Conservation (phyloP, 768 basidiomycete species). For the Goffeauzyma gilvescens region DNA sequence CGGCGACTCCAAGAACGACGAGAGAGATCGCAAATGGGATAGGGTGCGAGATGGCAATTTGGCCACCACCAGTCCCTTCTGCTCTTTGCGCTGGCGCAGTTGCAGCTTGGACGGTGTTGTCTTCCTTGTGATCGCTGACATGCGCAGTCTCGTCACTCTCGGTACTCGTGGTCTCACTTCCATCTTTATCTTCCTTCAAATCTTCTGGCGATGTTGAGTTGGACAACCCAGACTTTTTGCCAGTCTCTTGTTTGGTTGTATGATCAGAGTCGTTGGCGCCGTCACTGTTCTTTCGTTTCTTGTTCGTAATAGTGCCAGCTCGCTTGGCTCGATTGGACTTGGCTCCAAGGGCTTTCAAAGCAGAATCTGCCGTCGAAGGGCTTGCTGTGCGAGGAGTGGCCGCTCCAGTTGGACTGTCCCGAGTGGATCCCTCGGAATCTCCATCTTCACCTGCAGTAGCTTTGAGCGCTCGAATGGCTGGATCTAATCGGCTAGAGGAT, state of each 20-base stretch:
- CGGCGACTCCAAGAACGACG: conserved; percentile 6
- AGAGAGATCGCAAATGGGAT: conserved; percentile 8
- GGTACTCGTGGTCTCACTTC: conserved; percentile 6
- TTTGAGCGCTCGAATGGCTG: conserved; percentile 24
- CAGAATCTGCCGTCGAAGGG: conserved; percentile 5
- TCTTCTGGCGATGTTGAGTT: background rate
- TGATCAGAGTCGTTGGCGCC: background rate
- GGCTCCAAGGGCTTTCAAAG: conserved; percentile 5
- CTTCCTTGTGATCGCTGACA: background rate
- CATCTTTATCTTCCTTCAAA: conserved; percentile 3
- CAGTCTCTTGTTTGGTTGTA: background rate
- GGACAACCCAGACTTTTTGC: background rate
- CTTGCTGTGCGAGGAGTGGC: conserved; percentile 6
- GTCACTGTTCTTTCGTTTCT: background rate
- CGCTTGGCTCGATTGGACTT: conserved; percentile 5
- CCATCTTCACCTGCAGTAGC: conserved; percentile 12
- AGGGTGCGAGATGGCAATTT: background rate
- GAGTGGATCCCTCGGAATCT: conserved; percentile 1
- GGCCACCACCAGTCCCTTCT: background rate
- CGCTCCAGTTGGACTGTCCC: background rate
- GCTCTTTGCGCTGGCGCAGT: background rate
- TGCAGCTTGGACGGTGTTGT: conserved; percentile 1
- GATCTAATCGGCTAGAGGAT: conserved; percentile 15
- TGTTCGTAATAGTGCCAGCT: conserved; percentile 6
- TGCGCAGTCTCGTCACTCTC: conserved; percentile 14